Evolutionary conservation across 176 grass and related monocot species (phyloP), one percentile per base, ranked within the genome.

Genomic region (Zea luxurians): DNA sequence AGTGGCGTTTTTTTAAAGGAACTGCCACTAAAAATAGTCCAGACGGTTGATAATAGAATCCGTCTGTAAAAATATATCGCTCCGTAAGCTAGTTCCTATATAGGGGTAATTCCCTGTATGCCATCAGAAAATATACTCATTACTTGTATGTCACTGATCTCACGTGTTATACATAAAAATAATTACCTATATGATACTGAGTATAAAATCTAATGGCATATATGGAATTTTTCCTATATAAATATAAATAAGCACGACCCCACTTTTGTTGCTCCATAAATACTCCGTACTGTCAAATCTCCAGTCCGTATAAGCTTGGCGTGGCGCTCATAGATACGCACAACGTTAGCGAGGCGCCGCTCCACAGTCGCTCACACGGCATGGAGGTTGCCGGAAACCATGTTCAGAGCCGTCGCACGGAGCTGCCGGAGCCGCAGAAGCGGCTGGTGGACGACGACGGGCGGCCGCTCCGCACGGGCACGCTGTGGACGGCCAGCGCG

Each of bases 401-500:
- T 13, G 27, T 4, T 2, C 12, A 17, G 0, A 4, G 34, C 15
- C 6, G 53, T 8, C 17, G 41, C 37, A 2, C 18, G 20, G 6
- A 1, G 53, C 10, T 16, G 6, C 1, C 53, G 53, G 53, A 17
- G 53, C 53, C 6, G 15, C 60, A 10, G 10, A 62, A 17, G 43
- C 58, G 2, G 7, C 21, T 48, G 0, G 58, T 84, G 7, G 93
- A 93, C 66, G 93, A 93, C 27, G 94, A 97, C 12, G 89, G 89
- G 0, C 82, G 87, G 37, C 84, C 80, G 6, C 55, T 17, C 59
- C 75, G 71, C 63, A 90, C 79, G 83, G 95, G 95, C 11, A 94
- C 95, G 35, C 4, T 94, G 11, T 98, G 95, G 95, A 98, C 91
- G 57, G 89, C 91, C 3, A 98, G 89, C 79, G 89, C 95, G 78